Conservation (phyloP, 1,284 basidiomycete genomes). For the Phylloporus sp. region DNA sequence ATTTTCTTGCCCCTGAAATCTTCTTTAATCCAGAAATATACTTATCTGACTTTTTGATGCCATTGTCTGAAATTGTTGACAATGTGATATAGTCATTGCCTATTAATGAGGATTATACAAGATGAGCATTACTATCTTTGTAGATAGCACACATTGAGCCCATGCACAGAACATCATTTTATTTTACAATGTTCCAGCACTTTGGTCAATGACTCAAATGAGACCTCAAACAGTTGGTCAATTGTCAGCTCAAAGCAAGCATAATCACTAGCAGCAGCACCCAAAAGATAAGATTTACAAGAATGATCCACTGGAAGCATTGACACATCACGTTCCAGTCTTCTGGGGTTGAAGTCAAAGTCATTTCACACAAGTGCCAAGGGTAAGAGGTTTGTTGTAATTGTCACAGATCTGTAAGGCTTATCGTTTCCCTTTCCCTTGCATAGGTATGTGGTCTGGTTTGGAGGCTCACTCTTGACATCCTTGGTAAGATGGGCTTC, state of each 20-base stretch:
- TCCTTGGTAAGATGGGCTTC: slow-evolving; percentile 65
- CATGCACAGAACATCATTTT: slow-evolving; percentile 84
- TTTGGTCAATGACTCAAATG: slow-evolving; percentile 96
- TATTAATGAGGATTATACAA: slow-evolving; percentile 96
- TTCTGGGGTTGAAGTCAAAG: slow-evolving; percentile 94
- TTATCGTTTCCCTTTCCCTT: slow-evolving; percentile 7
- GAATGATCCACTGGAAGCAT: slow-evolving; percentile 1
- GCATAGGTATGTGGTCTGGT: slow-evolving; percentile 93
- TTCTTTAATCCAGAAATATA: slow-evolving; percentile 99
- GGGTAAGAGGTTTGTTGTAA: slow-evolving; percentile 49
- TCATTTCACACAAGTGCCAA: slow-evolving; percentile 98
- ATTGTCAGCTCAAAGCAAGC: slow-evolving; percentile 84
- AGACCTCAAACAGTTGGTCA: slow-evolving; percentile 94
- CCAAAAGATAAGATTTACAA: slow-evolving; percentile 60
- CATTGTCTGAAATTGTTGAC: slow-evolving; percentile 92
- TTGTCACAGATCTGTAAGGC: background rate
- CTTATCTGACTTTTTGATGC: slow-evolving; percentile 97
- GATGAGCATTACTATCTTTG: slow-evolving; percentile 45
- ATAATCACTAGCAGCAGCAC: slow-evolving; percentile 77
- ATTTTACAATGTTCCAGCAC: slow-evolving; percentile 97
- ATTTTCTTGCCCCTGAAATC: slow-evolving; percentile 98
- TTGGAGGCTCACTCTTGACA: slow-evolving; percentile 93
- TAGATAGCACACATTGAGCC: background rate
- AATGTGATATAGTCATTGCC: slow-evolving; percentile 95
- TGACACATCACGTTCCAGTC: slow-evolving; percentile 56